These are phyloP conservation scores for Tripterygium wilfordii DNA, from an alignment of 177 flowering plant genomes.

Conservation along the genomic window DNA sequence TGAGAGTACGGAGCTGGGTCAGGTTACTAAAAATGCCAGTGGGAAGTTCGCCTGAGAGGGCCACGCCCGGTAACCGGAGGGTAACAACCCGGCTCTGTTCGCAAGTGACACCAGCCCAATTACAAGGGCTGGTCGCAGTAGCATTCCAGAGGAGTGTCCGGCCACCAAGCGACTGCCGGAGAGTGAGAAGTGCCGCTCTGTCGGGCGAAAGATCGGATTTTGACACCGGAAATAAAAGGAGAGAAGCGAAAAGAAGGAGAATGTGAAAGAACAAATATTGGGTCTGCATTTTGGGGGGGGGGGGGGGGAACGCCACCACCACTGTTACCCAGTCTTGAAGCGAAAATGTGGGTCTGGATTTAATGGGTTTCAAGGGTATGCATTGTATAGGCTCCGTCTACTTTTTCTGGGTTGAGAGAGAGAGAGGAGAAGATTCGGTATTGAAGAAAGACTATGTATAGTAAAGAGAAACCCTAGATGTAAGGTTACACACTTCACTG, in stretches of 20 bases:
- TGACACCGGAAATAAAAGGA: background rate
- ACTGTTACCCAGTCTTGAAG: too few species aligned
- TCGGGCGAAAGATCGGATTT: constrained; percentile 37
- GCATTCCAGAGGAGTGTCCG: constrained; percentile 48
- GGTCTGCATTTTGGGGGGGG: constrained; percentile 6
- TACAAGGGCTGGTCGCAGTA: constrained; percentile 29
- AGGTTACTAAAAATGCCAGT: constrained; percentile 37
- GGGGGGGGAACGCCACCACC: too few species aligned
- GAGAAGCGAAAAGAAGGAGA: constrained; percentile 7
- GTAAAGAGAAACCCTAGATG: too few species aligned
- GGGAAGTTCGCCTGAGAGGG: constrained; percentile 49
- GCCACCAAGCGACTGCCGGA: constrained; percentile 50
- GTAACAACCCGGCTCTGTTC: constrained; percentile 28
- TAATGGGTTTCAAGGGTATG: too few species aligned
- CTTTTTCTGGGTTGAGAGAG: too few species aligned
- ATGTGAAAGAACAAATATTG: background rate
- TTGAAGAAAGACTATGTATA: too few species aligned
- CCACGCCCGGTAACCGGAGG: constrained; percentile 53
- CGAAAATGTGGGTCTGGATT: too few species aligned
- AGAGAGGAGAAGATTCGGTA: too few species aligned
- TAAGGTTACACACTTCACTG: too few species aligned
- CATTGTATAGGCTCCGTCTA: too few species aligned
- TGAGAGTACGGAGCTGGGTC: constrained; percentile 41
- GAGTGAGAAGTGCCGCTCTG: constrained; percentile 41
- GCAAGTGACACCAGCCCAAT: constrained; percentile 51